phyloP scores from a whole-genome alignment of 306 rosid genomes.

The Citrullus mucosospermus region DNA sequence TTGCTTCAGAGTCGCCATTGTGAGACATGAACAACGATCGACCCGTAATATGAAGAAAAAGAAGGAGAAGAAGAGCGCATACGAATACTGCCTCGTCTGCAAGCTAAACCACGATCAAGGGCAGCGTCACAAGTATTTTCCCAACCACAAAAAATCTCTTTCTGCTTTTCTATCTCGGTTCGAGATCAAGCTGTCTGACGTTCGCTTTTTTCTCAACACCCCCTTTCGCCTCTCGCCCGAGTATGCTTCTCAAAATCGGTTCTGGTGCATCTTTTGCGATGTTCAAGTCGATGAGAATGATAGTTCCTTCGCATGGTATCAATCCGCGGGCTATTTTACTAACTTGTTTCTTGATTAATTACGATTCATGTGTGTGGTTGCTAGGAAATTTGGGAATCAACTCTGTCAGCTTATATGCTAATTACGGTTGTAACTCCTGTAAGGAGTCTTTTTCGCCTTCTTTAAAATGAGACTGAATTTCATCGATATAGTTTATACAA shows the following conservation, averaged over 20 bases:
- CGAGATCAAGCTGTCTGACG: conserved; percentile 46
- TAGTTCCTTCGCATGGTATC: conserved; percentile 58
- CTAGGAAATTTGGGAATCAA: neutral
- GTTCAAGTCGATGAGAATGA: conserved; percentile 35
- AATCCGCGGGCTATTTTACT: neutral
- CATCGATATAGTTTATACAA: neutral
- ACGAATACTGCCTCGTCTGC: conserved; percentile 74
- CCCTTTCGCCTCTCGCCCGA: conserved; percentile 41
- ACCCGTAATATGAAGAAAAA: neutral
- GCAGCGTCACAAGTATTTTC: conserved; percentile 76
- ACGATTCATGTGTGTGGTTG: neutral
- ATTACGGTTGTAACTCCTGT: neutral
- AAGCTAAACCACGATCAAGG: conserved; percentile 68
- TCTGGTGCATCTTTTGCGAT: conserved; percentile 86
- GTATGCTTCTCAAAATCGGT: conserved; percentile 42
- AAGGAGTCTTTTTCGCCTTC: neutral
- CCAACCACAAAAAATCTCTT: conserved; percentile 64
- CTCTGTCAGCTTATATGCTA: neutral
- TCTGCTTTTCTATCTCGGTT: conserved; percentile 62
- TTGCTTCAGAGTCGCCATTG: neutral
- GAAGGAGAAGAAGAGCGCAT: conserved; percentile 28
- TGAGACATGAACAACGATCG: neutral
- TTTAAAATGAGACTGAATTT: neutral
- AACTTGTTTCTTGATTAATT: neutral
- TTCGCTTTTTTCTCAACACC: conserved; percentile 44